These are phyloP conservation scores for Myriosclerotinia scirpicola DNA, from an alignment of 2,329 filamentous ascomycete genomes.

Conservation along the genomic window DNA sequence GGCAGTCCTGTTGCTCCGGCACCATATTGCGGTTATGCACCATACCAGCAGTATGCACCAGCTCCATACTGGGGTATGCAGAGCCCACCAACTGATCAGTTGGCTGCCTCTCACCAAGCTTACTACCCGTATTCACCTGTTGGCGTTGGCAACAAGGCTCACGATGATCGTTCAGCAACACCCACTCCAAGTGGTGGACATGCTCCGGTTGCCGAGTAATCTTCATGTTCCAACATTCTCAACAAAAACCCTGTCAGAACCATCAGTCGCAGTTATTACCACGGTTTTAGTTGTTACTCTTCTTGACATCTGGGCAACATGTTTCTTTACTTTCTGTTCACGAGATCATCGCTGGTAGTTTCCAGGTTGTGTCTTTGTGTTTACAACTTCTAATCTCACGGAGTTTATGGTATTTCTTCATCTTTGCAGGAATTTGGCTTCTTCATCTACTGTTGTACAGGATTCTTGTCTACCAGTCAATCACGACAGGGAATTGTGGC, in stretches of 20 bases:
- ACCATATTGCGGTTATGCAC: slow-evolving; percentile 27
- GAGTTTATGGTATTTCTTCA: slow-evolving; percentile 20
- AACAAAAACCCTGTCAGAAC: slow-evolving; percentile 22
- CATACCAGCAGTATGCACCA: slow-evolving; percentile 28
- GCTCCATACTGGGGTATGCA: slow-evolving; percentile 26
- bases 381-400: slow-evolving; percentile 16
- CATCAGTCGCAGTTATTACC: not conserved
- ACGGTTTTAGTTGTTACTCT: slow-evolving; percentile 6
- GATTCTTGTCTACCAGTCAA: slow-evolving; percentile 22
- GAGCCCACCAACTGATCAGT: slow-evolving; percentile 22
- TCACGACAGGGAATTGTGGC: slow-evolving; percentile 22
- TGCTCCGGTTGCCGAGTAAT: slow-evolving; percentile 25
- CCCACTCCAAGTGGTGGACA: slow-evolving; percentile 35
- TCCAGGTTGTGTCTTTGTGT: slow-evolving; percentile 14
- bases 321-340: slow-evolving; percentile 14
- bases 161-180: slow-evolving; percentile 34
- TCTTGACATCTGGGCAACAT: slow-evolving; percentile 5
- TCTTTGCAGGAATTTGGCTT: slow-evolving; percentile 23
- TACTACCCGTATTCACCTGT: slow-evolving; percentile 26
- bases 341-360: not conserved
- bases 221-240: slow-evolving; percentile 22
- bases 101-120: slow-evolving; percentile 15
- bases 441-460: slow-evolving; percentile 22
- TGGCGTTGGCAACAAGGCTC: slow-evolving; percentile 18
- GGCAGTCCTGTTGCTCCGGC: slow-evolving; percentile 27